Conservation (phyloP, 2,329 filamentous ascomycete species). For the Penicillium verrucosum region DNA sequence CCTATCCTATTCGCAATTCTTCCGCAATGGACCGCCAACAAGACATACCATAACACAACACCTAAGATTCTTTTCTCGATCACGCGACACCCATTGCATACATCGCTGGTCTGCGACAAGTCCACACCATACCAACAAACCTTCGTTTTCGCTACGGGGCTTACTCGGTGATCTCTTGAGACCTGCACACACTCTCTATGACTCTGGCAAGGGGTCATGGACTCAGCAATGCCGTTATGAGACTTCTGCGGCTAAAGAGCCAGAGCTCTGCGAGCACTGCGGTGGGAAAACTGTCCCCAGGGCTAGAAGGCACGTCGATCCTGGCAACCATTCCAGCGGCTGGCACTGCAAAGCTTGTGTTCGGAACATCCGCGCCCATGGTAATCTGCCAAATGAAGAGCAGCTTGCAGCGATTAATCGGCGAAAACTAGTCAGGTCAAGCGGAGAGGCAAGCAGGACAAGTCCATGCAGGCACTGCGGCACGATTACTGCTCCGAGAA, state of each 20-base stretch:
- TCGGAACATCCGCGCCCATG: not conserved
- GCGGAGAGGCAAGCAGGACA: not conserved
- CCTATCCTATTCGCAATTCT: not conserved
- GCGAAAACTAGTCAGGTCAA: not conserved
- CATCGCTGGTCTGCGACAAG: not conserved
- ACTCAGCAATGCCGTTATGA: not conserved
- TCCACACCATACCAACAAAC: not conserved
- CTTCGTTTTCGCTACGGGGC: not conserved
- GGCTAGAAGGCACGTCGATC: constrained; percentile 1
- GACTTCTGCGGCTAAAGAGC: not conserved
- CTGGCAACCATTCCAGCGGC: not conserved
- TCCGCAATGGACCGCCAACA: not conserved
- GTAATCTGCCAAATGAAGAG: constrained; percentile 2
- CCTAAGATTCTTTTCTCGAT: not conserved
- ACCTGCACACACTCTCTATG: not conserved
- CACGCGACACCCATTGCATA: not conserved
- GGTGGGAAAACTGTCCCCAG: not conserved
- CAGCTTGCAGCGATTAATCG: not conserved
- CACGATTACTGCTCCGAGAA: not conserved
- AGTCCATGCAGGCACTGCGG: constrained; percentile 8
- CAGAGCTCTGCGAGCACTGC: constrained; percentile 1
- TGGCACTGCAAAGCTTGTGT: constrained; percentile 7
- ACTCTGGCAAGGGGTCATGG: not conserved
- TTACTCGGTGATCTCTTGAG: not conserved
- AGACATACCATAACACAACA: not conserved